phyloP scores from a whole-genome alignment of 1,139 yeast species.

The Pichia terricola region DNA sequence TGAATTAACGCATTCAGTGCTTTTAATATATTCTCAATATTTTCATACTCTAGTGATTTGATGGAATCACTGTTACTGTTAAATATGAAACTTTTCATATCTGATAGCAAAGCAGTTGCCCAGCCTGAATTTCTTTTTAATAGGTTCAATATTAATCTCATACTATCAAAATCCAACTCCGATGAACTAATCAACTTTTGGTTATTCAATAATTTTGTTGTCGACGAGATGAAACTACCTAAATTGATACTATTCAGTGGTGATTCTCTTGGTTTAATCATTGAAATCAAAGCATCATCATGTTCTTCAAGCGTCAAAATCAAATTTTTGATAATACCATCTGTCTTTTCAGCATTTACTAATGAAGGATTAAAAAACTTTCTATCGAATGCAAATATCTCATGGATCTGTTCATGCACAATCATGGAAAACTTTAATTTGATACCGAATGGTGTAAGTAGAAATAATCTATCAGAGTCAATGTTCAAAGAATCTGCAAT shows the following conservation, averaged over 20 bases:
- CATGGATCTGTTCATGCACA: conserved; percentile 27
- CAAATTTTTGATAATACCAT: conserved; percentile 11
- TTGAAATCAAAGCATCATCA: conserved; percentile 18
- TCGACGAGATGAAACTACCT: conserved; percentile 1
- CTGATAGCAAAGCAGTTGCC: conserved; percentile 42
- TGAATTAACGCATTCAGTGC: conserved; percentile 49
- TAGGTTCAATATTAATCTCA: conserved; percentile 25
- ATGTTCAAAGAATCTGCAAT: conserved; percentile 33
- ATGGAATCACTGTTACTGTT: conserved; percentile 1
- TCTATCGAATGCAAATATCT: conserved; percentile 53
- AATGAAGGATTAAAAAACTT: conserved; percentile 32
- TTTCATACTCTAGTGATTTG: conserved; percentile 15
- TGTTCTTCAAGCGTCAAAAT: conserved; percentile 16
- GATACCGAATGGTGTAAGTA: conserved; percentile 59
- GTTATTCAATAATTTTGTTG: conserved; percentile 1
- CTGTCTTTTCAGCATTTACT: conserved; percentile 9
- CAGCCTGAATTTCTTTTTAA: conserved; percentile 40
- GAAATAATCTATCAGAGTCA: conserved; percentile 38
- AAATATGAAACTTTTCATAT: conserved; percentile 26
- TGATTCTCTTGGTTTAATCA: conserved; percentile 36
- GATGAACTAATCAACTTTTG: conserved; percentile 15
- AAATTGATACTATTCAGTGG: conserved; percentile 25
- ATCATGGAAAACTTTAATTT: conserved; percentile 45
- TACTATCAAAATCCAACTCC: conserved; percentile 20
- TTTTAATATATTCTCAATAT: conserved; percentile 33